Conservation (phyloP, 805 yeast genomes). For the Candida xyloterini region DNA sequence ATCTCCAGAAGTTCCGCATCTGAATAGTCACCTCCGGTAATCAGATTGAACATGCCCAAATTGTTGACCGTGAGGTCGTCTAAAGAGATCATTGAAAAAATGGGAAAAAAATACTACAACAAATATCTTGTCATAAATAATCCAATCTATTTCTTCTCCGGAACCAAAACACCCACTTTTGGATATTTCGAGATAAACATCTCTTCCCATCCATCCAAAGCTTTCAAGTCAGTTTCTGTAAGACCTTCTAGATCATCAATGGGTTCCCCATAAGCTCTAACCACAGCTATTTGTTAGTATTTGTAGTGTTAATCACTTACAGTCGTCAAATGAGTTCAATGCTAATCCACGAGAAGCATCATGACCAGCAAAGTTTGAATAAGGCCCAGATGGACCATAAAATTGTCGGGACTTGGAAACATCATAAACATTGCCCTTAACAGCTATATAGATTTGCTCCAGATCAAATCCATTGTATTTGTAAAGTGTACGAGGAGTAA, state of each 20-base stretch:
- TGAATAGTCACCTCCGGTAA: conserved; percentile 54
- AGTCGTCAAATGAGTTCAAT: conserved; percentile 74
- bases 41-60: conserved; percentile 53
- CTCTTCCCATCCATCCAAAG: conserved; percentile 81
- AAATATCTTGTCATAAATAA: conserved; percentile 3
- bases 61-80: conserved; percentile 63
- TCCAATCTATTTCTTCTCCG: conserved; percentile 26
- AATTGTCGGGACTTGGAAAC: conserved; percentile 76
- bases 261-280: conserved; percentile 72
- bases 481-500: conserved; percentile 71
- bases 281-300: conserved; percentile 34
- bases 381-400: conserved; percentile 96
- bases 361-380: conserved; percentile 90
- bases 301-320: conserved; percentile 18
- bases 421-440: conserved; percentile 84
- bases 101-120: neutral
- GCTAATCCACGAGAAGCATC: conserved; percentile 95
- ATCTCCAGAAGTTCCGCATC: conserved; percentile 52
- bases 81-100: conserved; percentile 35
- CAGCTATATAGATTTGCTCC: conserved; percentile 77
- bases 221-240: conserved; percentile 53
- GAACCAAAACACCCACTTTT: conserved; percentile 67
- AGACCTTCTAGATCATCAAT: conserved; percentile 70
- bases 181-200: conserved; percentile 82
- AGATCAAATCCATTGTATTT: conserved; percentile 81